Percentiles rank a stretch among this genome's conserved stretches.
Evolutionary conservation across 1,139 yeast genomes (phyloP).

Genomic region (Saccharomycopsis crataegensis): DNA sequence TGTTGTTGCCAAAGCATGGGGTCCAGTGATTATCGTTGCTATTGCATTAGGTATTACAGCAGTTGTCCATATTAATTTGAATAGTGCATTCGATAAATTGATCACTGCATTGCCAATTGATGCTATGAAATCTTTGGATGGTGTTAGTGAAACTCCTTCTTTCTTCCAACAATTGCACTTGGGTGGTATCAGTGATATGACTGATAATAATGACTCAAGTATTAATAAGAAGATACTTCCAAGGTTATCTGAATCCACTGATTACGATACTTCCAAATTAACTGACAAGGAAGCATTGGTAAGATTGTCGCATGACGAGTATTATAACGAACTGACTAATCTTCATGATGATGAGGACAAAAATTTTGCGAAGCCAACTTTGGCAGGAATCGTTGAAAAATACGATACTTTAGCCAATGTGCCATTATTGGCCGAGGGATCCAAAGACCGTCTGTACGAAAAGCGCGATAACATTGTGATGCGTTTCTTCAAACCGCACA

Average conservation of each 20-base stretch:
- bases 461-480: conserved; percentile 23
- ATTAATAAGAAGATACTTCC: conserved; percentile 5
- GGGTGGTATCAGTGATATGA: not conserved
- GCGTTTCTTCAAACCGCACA: conserved; percentile 45
- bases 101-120: conserved; percentile 54
- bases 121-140: conserved; percentile 59
- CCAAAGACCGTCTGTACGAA: conserved; percentile 19
- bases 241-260: conserved; percentile 12
- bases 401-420: conserved; percentile 21
- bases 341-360: not conserved
- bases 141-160: conserved; percentile 57
- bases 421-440: conserved; percentile 50
- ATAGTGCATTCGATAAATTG: conserved; percentile 57
- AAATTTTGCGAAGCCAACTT: not conserved
- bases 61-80: conserved; percentile 47
- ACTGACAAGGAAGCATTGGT: not conserved
- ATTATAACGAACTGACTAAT: not conserved
- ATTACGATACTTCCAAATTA: not conserved
- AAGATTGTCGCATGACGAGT: not conserved
- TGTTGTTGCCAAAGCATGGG: conserved; percentile 68
- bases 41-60: conserved; percentile 46
- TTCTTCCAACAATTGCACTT: conserved; percentile 24
- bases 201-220: not conserved
- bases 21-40: conserved; percentile 58
- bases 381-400: conserved; percentile 6